A percentile compares a stretch with the other conserved stretches of the same genome.
These are phyloP conservation scores for Debaryomyces subglobosus DNA, from an alignment of 1,139 yeast genomes.

Conservation along the genomic window DNA sequence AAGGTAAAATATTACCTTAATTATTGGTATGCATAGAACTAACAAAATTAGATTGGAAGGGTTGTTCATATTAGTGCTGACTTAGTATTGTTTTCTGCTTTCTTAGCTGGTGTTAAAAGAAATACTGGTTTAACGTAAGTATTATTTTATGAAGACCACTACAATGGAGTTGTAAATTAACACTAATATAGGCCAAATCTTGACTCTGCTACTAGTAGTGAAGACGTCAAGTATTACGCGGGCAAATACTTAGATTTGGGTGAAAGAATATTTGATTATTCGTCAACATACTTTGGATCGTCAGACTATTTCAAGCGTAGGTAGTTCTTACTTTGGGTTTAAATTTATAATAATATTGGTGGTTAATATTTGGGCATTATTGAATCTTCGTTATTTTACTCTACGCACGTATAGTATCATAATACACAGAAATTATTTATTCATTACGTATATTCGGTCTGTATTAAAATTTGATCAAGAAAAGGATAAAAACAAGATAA, in stretches of 20 bases:
- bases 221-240: constrained; percentile 61
- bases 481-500: not conserved
- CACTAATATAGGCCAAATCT: constrained; percentile 29
- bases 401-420: not conserved
- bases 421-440: not conserved
- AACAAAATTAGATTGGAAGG: constrained; percentile 50
- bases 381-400: not conserved
- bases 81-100: constrained; percentile 74
- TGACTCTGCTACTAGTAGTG: constrained; percentile 30
- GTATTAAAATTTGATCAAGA: not conserved
- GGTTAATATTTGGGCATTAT: not conserved
- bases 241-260: constrained; percentile 78
- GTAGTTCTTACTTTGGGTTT: not conserved
- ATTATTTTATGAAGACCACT: not conserved
- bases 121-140: constrained; percentile 76
- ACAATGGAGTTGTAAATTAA: constrained; percentile 7
- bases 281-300: constrained; percentile 70
- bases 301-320: constrained; percentile 74
- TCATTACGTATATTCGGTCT: constrained; percentile 5
- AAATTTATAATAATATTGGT: constrained; percentile 20
- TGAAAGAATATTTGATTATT: constrained; percentile 77
- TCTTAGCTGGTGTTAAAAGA: constrained; percentile 87
- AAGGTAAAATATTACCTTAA: not conserved
- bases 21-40: not conserved
- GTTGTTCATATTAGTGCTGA: constrained; percentile 71